Evolutionary conservation across 805 yeast genomes (phyloP), one percentile per base, ranked within the genome.

Genomic region (Barnettozyma sucrosica): DNA sequence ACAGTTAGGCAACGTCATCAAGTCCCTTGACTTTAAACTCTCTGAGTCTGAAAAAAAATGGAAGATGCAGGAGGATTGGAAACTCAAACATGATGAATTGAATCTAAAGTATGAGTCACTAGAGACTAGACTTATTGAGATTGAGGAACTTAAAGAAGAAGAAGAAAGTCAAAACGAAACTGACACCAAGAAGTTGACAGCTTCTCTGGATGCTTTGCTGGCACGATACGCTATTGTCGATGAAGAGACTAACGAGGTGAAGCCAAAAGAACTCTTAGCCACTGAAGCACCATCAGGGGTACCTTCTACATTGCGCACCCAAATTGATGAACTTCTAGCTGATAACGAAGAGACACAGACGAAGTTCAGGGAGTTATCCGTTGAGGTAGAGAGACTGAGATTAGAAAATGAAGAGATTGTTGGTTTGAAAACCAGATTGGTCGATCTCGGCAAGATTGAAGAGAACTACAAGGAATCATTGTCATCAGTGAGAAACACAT

Each of bases 401-500:
- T 10, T 44, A 2, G 39, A 55, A 30, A 19, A 41, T 50, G 50
- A 47, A 52, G 66, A 67, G 58, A 49, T 55, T 38, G 59, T 67
- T 53, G 36, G 61, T 45, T 50, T 61, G 47, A 59, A 60, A 30
- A 45, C 55, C 0, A 68, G 67, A 48, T 58, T 69, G 41, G 48
- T 49, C 16, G 71, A 70, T 26, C 59, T 80, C 42, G 53, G 64
- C 18, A 62, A 68, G 26, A 65, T 76, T 44, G 92, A 88, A 64
- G 76, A 69, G 7, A 83, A 84, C 58, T 88, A 86, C 66, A 77
- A 77, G 52, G 80, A 82, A 56, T 85, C 93, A 1, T 65, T 86
- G 46, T 80, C 79, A 52, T 80, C 88, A 21, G 83, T 87, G 28
- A 79, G 79, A 55, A 87, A 82, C 61, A 81, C 92, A 13, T 82